Conservation (phyloP, 768 basidiomycete species). For the Pleurotus pulmonarius region DNA sequence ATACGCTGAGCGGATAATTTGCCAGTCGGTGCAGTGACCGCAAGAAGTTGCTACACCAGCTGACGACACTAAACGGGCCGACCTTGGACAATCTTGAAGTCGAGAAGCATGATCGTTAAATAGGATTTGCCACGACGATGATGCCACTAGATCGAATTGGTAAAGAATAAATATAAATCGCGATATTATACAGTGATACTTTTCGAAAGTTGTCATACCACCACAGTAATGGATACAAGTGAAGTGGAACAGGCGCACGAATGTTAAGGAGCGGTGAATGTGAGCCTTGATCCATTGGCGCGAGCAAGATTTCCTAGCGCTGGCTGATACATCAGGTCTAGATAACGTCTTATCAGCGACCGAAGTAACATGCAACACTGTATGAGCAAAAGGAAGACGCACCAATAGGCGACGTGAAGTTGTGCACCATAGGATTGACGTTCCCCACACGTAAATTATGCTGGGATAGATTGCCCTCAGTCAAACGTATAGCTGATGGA, state of each 20-base stretch:
- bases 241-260: not conserved
- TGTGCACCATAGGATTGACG: conserved; percentile 52
- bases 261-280: conserved; percentile 27
- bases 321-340: conserved; percentile 24
- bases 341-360: not conserved
- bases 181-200: conserved; percentile 6
- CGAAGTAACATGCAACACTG: too few species aligned
- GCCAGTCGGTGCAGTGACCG: too few species aligned
- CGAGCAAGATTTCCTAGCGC: conserved; percentile 6
- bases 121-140: too few species aligned
- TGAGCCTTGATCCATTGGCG: conserved; percentile 22
- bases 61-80: too few species aligned
- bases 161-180: not conserved
- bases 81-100: too few species aligned
- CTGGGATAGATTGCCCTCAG: conserved; percentile 40
- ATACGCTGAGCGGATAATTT: too few species aligned
- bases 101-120: too few species aligned
- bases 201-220: not conserved
- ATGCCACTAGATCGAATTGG: not conserved
- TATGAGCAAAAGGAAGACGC: conserved; percentile 12
- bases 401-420: conserved; percentile 74
- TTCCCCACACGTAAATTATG: conserved; percentile 33
- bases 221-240: not conserved
- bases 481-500: conserved; percentile 17
- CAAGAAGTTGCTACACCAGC: too few species aligned